Evolutionary conservation across 2,329 filamentous ascomycete genomes (phyloP).

Genomic region (Pseudocercospora musae): DNA sequence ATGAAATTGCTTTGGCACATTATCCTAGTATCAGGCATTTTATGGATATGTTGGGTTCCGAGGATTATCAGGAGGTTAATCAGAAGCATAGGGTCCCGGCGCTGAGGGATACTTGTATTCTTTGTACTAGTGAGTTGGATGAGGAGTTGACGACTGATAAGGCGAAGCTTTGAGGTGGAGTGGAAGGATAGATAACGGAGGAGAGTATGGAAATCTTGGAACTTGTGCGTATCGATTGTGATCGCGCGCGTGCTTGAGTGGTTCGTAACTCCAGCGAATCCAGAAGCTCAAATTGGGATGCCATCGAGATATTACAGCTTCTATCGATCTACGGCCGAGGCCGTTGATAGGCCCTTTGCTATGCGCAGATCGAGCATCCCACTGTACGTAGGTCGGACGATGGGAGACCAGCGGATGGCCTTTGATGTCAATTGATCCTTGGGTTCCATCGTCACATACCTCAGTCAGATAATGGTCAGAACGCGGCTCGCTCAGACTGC

Average conservation of each 20-base stretch:
- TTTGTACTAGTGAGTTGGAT: constrained; percentile 38
- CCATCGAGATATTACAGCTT: too few relatives aligned
- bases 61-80: constrained; percentile 60
- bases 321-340: too few relatives aligned
- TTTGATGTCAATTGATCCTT: too few relatives aligned
- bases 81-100: constrained; percentile 48
- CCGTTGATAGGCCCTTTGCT: too few relatives aligned
- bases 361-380: too few relatives aligned
- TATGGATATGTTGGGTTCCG: constrained; percentile 57
- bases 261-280: neutral
- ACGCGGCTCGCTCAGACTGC: too few relatives aligned
- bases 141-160: constrained; percentile 21
- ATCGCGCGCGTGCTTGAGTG: neutral
- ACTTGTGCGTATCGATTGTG: neutral
- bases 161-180: constrained; percentile 16
- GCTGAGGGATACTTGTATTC: constrained; percentile 37
- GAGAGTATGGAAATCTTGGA: neutral
- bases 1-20: constrained; percentile 63
- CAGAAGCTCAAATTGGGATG: too few relatives aligned
- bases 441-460: too few relatives aligned
- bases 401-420: too few relatives aligned
- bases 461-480: too few relatives aligned
- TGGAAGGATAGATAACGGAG: neutral
- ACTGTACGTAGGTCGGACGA: too few relatives aligned
- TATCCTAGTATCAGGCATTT: constrained; percentile 63